Conservation (phyloP, 176 grass and related monocot species). For the Rhynchospora tenuis region DNA sequence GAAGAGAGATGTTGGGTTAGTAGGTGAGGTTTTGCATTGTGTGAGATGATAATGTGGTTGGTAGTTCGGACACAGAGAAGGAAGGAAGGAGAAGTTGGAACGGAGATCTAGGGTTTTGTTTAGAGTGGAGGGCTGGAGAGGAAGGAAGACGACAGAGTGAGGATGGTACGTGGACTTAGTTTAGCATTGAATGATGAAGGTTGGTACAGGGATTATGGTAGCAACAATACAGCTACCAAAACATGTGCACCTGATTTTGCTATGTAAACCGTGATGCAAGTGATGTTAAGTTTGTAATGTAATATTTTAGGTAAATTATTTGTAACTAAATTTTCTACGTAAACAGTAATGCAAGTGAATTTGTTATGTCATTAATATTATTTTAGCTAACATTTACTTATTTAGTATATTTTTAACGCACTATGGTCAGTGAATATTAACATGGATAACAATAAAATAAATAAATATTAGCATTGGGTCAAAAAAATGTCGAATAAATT, state of each 20-base stretch:
- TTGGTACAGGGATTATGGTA: not conserved
- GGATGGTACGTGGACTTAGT: not conserved
- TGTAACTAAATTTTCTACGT: no score
- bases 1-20: not conserved
- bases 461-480: no score
- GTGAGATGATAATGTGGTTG: not conserved
- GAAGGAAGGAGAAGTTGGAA: not conserved
- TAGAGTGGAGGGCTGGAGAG: not conserved
- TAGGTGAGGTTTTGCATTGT: constrained; percentile 12
- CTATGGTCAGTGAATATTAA: not conserved
- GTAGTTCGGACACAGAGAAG: constrained; percentile 4
- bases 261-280: no score
- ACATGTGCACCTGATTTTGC: no score
- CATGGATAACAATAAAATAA: no score
- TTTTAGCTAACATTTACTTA: not conserved
- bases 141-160: not conserved
- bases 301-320: no score
- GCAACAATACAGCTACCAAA: no score
- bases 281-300: no score
- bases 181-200: not conserved
- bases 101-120: constrained; percentile 78
- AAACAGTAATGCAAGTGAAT: no score
- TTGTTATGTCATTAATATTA: no score
- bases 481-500: no score
- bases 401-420: not conserved